Conservation (phyloP, 2,329 filamentous ascomycete genomes). For the Graphilbum fragrans region DNA sequence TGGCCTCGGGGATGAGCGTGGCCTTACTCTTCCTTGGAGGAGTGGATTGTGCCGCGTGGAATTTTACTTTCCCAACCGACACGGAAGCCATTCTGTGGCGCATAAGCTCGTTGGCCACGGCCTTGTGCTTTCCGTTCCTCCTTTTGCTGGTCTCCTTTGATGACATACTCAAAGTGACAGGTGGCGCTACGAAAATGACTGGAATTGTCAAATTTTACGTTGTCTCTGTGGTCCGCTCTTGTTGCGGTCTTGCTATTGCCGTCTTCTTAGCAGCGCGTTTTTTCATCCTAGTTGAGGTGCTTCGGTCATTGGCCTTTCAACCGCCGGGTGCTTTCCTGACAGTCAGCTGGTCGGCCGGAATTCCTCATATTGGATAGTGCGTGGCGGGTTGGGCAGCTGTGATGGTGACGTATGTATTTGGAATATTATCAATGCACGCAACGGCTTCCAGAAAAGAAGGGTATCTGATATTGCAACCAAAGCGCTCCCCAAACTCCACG, state of each 20-base stretch:
- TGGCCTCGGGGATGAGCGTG: background rate
- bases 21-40: constrained; percentile 4
- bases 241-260: background rate
- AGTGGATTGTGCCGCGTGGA: constrained; percentile 14
- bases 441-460: too few species aligned
- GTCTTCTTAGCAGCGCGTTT: background rate
- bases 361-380: constrained; percentile 5
- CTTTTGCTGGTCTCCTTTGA: too few species aligned
- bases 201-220: background rate
- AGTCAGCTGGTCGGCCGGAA: background rate
- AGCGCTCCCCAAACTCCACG: too few species aligned
- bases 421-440: too few species aligned
- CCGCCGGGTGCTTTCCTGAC: constrained; percentile 1
- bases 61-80: constrained; percentile 13
- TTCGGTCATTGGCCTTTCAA: constrained; percentile 3
- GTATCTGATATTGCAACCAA: too few species aligned
- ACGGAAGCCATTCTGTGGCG: constrained; percentile 10
- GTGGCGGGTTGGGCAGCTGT: too few species aligned
- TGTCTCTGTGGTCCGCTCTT: background rate
- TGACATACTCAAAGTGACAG: too few species aligned
- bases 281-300: constrained; percentile 3
- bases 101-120: constrained; percentile 2
- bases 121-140: background rate
- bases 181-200: too few species aligned
- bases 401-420: too few species aligned